A percentile compares a stretch with the other conserved stretches of the same genome.
Evolutionary conservation across 805 yeast genomes (phyloP).

Genomic region (Lipomyces lipofer): DNA sequence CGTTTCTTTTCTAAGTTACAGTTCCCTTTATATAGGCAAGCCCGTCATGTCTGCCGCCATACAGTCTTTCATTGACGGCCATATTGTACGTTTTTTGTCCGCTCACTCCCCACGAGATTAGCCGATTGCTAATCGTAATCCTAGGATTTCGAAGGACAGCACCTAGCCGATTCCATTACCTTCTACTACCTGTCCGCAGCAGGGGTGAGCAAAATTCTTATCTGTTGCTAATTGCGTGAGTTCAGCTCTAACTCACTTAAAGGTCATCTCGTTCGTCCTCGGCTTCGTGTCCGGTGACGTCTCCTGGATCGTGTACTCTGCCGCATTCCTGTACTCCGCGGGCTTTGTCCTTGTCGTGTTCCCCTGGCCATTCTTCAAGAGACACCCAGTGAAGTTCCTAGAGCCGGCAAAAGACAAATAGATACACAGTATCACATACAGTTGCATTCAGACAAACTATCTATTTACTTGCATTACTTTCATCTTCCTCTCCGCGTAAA

Average conservation of each 20-base stretch:
- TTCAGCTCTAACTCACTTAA: too few species aligned
- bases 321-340: constrained; percentile 42
- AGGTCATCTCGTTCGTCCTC: constrained; percentile 45
- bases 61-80: too few species aligned
- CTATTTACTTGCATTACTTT: too few species aligned
- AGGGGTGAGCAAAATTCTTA: constrained; percentile 32
- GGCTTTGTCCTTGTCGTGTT: constrained; percentile 51
- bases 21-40: too few species aligned
- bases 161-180: constrained; percentile 43
- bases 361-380: constrained; percentile 58
- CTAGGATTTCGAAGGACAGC: constrained; percentile 59
- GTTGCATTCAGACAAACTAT: not conserved
- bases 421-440: not conserved
- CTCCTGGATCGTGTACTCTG: constrained; percentile 42
- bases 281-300: constrained; percentile 55
- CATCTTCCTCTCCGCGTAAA: too few species aligned
- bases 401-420: constrained; percentile 23
- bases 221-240: too few species aligned
- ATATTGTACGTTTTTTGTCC: too few species aligned
- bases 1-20: too few species aligned
- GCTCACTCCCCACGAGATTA: too few species aligned
- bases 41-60: too few species aligned
- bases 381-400: constrained; percentile 53
- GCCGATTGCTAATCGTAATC: too few species aligned
- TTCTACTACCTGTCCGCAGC: constrained; percentile 38